Conservation (phyloP, 306 rosid genomes). For the Prunus armeniaca region DNA sequence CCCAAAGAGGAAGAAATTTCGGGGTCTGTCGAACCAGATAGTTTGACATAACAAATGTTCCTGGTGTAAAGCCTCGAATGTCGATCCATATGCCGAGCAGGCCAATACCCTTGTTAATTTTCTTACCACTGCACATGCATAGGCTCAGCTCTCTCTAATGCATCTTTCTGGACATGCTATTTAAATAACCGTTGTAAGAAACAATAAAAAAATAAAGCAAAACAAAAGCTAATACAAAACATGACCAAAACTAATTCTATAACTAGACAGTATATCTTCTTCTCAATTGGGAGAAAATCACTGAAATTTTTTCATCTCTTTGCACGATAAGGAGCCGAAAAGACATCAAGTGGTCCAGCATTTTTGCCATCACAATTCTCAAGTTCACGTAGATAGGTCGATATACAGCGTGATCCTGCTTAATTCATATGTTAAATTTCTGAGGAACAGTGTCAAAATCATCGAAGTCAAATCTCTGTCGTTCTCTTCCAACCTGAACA, state of each 20-base stretch:
- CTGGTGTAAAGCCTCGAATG: too few relatives aligned
- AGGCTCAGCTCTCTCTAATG: not conserved
- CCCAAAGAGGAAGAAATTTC: too few relatives aligned
- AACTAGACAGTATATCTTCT: slow-evolving; percentile 1
- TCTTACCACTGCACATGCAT: not conserved
- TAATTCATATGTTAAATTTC: slow-evolving; percentile 50
- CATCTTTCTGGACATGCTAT: not conserved
- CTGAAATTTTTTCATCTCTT: slow-evolving; percentile 6
- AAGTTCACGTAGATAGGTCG: not conserved
- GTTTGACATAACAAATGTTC: too few relatives aligned
- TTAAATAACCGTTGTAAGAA: too few relatives aligned
- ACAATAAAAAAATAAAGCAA: not conserved
- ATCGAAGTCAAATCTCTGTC: slow-evolving; percentile 69
- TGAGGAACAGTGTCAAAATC: slow-evolving; percentile 72
- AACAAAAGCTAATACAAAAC: not conserved
- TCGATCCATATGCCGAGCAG: not conserved
- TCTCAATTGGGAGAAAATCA: not conserved
- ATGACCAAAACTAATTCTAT: slow-evolving; percentile 5
- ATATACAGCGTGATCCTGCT: slow-evolving; percentile 6
- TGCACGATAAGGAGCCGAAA: slow-evolving; percentile 14
- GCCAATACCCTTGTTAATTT: not conserved
- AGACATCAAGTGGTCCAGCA: not conserved
- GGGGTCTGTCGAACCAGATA: too few relatives aligned
- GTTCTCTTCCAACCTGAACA: slow-evolving; percentile 73
- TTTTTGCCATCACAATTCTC: slow-evolving; percentile 10